Conservation (phyloP, 352 stramenopile genomes). For the Phytophthora pinifolia region DNA sequence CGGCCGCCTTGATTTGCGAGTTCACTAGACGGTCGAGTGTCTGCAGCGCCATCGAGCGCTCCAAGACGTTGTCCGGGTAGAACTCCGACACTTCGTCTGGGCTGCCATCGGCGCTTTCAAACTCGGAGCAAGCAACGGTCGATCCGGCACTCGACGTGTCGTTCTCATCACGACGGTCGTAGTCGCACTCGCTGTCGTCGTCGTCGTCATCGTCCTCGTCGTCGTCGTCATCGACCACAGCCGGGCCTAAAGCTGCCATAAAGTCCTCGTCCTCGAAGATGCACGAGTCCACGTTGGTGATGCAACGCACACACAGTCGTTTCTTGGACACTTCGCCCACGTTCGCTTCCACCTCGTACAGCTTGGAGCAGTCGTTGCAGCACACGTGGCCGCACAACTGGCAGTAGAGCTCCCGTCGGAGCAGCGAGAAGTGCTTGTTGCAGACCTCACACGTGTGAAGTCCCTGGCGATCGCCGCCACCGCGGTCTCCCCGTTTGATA, state of each 20-base stretch:
- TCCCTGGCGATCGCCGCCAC: slow-evolving; percentile 13
- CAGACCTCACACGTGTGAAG: slow-evolving; percentile 40
- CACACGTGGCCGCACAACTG: slow-evolving; percentile 57
- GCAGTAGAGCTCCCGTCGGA: slow-evolving; percentile 52
- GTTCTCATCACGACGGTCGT: slow-evolving; percentile 24
- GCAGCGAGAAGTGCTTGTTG: slow-evolving; percentile 46
- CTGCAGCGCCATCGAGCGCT: slow-evolving; percentile 31
- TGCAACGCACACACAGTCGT: slow-evolving; percentile 51
- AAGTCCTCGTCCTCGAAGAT: slow-evolving; percentile 66
- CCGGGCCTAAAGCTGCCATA: slow-evolving; percentile 42
- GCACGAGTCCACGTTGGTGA: slow-evolving; percentile 57
- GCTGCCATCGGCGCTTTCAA: slow-evolving; percentile 19
- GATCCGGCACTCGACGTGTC: slow-evolving; percentile 27
- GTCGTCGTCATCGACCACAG: slow-evolving; percentile 35
- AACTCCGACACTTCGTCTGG: slow-evolving; percentile 28
- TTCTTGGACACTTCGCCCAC: slow-evolving; percentile 52
- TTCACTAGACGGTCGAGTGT: slow-evolving; percentile 31
- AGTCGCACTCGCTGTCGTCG: slow-evolving; percentile 16
- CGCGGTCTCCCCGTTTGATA: slow-evolving; percentile 19
- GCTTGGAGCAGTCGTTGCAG: slow-evolving; percentile 52
- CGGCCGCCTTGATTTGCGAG: slow-evolving; percentile 4
- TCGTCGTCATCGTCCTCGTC: slow-evolving; percentile 25
- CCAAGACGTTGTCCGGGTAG: slow-evolving; percentile 19
- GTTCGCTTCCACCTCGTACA: slow-evolving; percentile 53
- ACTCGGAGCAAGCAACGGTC: slow-evolving; percentile 29